A percentile compares a stretch with the other conserved stretches of the same genome.
Evolutionary conservation across 2,329 filamentous ascomycete species (phyloP).

Genomic region (Penicillium sp.): DNA sequence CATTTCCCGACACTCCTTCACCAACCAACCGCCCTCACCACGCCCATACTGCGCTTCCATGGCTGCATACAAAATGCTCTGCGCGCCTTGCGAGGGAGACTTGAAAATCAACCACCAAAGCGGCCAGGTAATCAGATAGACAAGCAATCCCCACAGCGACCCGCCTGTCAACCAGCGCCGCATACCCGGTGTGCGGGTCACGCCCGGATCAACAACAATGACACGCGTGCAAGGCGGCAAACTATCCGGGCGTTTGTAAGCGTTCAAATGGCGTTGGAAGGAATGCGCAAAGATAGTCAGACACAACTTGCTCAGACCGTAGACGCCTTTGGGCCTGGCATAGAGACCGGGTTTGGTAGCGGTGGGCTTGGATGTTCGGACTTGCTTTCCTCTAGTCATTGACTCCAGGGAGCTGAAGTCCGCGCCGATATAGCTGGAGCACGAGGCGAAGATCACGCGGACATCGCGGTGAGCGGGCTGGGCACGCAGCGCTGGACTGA

Average conservation of each 20-base stretch:
- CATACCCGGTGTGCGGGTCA: slow-evolving; percentile 81
- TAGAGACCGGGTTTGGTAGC: not conserved
- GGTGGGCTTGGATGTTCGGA: not conserved
- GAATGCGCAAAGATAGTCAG: slow-evolving; percentile 86
- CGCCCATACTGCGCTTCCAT: slow-evolving; percentile 76
- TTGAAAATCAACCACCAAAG: slow-evolving; percentile 88
- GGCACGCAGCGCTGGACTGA: slow-evolving; percentile 84
- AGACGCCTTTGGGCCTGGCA: slow-evolving; percentile 46
- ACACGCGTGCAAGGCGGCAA: slow-evolving; percentile 81
- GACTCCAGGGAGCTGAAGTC: slow-evolving; percentile 56
- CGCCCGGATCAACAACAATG: slow-evolving; percentile 83
- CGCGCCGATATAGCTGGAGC: slow-evolving; percentile 82
- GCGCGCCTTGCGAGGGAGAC: slow-evolving; percentile 77
- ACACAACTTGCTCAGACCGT: slow-evolving; percentile 69
- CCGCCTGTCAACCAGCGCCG: slow-evolving; percentile 84
- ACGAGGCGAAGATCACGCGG: slow-evolving; percentile 81
- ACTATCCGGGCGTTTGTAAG: slow-evolving; percentile 81
- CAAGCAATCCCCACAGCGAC: slow-evolving; percentile 72
- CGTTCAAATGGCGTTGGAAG: slow-evolving; percentile 87
- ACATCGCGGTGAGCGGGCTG: slow-evolving; percentile 95
- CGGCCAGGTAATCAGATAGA: slow-evolving; percentile 78
- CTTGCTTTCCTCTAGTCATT: slow-evolving; percentile 15
- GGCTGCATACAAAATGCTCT: slow-evolving; percentile 80
- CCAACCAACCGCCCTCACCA: slow-evolving; percentile 66
- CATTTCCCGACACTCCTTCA: slow-evolving; percentile 87